Evolutionary conservation across 1,284 basidiomycete genomes (phyloP), one percentile per base, ranked within the genome.

Genomic region (Trichosporon sp.): DNA sequence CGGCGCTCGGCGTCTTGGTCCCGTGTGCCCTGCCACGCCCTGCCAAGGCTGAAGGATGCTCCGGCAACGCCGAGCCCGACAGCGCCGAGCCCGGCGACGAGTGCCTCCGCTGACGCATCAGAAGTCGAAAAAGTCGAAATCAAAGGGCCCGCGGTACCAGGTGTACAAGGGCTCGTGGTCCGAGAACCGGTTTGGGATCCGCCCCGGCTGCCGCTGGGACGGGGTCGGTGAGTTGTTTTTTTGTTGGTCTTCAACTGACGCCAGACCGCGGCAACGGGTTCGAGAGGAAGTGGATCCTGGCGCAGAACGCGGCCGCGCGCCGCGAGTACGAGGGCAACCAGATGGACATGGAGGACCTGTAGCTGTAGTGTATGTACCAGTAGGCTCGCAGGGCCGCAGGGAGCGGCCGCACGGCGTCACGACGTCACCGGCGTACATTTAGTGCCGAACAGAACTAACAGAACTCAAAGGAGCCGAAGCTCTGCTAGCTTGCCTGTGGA

Each of bases 151-250:
- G 2, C 87, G 87, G 69, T 89, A 87, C 83, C 95, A 95, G 1
- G 89, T 91, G 77, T 99, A 98, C 81, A 87, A 85, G 29, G 95
- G 95, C 8, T 92, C 94, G 0, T 94, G 92, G 1, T 90, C 94
- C 18, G 94, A 95, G 8, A 99, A 99, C 84, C 89, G 96, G 9
- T 99, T 96, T 81, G 90, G 90, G 27, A 98, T 99, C 73, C 89
- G 88, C 68, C 97, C 96, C 12, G 96, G 96, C 0, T 95, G 95
- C 80, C 87, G 96, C 75, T 99, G 95, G 96, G 96, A 98, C 80
- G 94, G 93, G 60, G 93, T 95, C 68, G 92, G 93, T 94, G 76
- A 79, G 89, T 88, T 34, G 44, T 21, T 32, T n/a, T n/a, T 3
- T 7, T 42, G 13, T 12, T 5, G 23, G 42, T 15, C 3, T 13